Base-by-base conservation (phyloP, 345 rosid species). In the Adansonia digitata region DNA sequence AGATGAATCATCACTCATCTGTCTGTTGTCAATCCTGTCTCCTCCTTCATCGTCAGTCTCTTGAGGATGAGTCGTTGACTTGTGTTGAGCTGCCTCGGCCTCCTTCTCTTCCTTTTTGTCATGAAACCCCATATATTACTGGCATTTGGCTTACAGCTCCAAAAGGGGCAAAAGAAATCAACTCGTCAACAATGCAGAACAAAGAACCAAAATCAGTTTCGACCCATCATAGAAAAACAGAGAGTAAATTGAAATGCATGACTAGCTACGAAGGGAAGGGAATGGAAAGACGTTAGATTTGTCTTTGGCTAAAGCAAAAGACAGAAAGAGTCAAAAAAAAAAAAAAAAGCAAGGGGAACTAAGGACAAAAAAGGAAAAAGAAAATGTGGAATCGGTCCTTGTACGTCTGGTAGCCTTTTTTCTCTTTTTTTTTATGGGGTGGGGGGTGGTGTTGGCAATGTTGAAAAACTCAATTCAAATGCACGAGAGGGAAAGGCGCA, bases 91-190 rank as follows among this genome's bases (percentile, higher is more conserved):
- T 37, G 7, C 63, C 42, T 39, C 10, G 3, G 24, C 24, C 62
- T 17, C 55, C 57, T 53, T 0, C 57, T 53, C n/a, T 7, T 29
- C 7, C 27, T 69, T 61, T 31, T 79, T 78, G 72, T 85, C 72
- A 27, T 77, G 87, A 17, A 88, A 77, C n/a, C 86, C 92, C 97
- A 87, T 89, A 86, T 89, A 49, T 86, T 84, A 37, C 60, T n/a
- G 37, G 77, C 82, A 86, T 81, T 78, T 22, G 4, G 10, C 79
- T 62, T 39, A 71, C 82, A 80, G 87, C 85, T 74, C 85, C 87
- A 77, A 84, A 84, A 81, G 17, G 78, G 80, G 82, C n/a, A n/a
- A 83, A 70, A 82, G 85, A 82, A 82, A 84, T 87, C 86, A 87
- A 85, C 77, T 85, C 85, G 71, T 77, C 77, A 75, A 81, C 76